Evolutionary conservation across 2,329 filamentous ascomycete genomes (phyloP).

Genomic region (Pseudogymnoascus sp.): DNA sequence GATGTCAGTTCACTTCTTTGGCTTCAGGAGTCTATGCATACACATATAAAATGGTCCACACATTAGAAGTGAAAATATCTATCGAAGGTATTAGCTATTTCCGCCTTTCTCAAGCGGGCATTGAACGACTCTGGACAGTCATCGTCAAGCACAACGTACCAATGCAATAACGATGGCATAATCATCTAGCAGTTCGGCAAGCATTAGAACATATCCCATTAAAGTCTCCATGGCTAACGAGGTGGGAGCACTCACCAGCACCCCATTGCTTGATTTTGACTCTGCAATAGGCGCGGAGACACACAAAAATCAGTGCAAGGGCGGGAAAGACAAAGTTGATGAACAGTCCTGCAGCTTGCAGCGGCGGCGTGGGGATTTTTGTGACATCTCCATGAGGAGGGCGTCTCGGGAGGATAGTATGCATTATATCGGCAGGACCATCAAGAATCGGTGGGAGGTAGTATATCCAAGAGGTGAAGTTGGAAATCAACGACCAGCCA

Average conservation of each 20-base stretch:
- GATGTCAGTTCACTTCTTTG: not conserved
- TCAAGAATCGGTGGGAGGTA: not conserved
- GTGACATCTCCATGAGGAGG: not conserved
- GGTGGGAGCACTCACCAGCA: slow-evolving; percentile 21
- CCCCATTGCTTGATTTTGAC: slow-evolving; percentile 27
- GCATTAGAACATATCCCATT: not conserved
- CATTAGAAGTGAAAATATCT: slow-evolving; percentile 1
- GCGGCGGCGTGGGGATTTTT: slow-evolving; percentile 29
- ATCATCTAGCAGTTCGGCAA: not conserved
- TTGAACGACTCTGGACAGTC: not conserved
- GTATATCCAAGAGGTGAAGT: not conserved
- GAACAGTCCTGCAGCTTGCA: slow-evolving; percentile 27
- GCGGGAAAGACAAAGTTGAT: slow-evolving; percentile 30
- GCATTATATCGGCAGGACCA: not conserved
- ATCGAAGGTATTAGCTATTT: not conserved
- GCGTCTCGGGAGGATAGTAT: slow-evolving; percentile 3
- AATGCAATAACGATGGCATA: not conserved
- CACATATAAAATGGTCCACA: not conserved
- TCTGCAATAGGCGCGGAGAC: slow-evolving; percentile 24
- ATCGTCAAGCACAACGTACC: not conserved
- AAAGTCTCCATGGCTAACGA: slow-evolving; percentile 9
- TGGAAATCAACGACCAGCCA: not conserved
- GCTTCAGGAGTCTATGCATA: not conserved
- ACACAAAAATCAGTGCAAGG: slow-evolving; percentile 25
- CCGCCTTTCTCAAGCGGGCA: not conserved